A percentile compares a stretch with the other conserved stretches of the same genome.
Evolutionary conservation across 306 rosid species (phyloP).

Genomic region (Rosa lucieae): DNA sequence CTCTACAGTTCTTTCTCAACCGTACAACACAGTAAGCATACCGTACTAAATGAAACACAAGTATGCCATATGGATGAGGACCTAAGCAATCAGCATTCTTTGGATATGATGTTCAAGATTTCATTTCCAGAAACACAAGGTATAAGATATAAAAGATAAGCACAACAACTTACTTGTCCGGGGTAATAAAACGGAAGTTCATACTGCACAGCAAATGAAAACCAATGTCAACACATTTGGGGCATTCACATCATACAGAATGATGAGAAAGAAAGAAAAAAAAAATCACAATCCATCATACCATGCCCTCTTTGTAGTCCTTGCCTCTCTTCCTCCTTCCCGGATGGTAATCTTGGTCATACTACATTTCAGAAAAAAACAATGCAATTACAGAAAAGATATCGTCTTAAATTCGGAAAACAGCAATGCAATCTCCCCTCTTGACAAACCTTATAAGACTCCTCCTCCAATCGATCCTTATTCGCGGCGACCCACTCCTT

Average conservation of each 20-base stretch:
- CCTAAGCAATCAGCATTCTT: background rate
- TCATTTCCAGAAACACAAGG: background rate
- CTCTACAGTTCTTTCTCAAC: background rate
- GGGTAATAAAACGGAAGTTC: constrained; percentile 97
- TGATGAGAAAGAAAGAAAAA: background rate
- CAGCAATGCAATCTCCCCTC: background rate
- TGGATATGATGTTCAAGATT: background rate
- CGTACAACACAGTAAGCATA: background rate
- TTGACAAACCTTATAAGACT: constrained; percentile 67
- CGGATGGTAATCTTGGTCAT: constrained; percentile 90
- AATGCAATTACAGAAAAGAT: background rate
- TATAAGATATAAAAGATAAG: background rate
- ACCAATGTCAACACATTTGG: constrained; percentile 26
- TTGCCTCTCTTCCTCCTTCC: constrained; percentile 98
- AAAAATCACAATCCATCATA: constrained; percentile 28
- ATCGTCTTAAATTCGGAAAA: background rate
- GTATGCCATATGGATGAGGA: background rate
- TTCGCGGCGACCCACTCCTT: constrained; percentile 80
- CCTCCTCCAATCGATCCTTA: constrained; percentile 79
- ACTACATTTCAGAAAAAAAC: constrained; percentile 30
- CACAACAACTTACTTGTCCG: constrained; percentile 72
- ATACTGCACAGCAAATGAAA: constrained; percentile 64
- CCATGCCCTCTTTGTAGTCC: constrained; percentile 95
- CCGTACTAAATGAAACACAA: constrained; percentile 8
- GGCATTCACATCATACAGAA: background rate